These are phyloP conservation scores for Torrubiella hemipterigena DNA, from an alignment of 2,329 filamentous ascomycete species.

Conservation along the genomic window DNA sequence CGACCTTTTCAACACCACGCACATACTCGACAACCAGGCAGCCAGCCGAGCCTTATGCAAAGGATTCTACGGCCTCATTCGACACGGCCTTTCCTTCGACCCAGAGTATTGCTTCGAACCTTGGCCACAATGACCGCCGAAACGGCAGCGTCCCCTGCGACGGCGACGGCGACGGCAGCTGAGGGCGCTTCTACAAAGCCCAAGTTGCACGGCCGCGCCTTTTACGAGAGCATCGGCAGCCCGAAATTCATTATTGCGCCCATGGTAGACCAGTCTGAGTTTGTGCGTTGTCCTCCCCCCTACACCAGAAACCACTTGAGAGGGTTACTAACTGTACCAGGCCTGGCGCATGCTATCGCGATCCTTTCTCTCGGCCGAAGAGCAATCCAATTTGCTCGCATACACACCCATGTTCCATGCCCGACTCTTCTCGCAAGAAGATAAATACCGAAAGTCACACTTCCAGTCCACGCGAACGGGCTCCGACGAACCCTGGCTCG, in stretches of 20 bases:
- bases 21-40: too few species aligned
- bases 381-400: conserved; percentile 57
- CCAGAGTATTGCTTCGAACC: not conserved
- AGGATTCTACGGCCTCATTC: not conserved
- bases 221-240: conserved; percentile 89
- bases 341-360: conserved; percentile 95
- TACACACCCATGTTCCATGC: conserved; percentile 98
- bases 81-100: not conserved
- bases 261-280: conserved; percentile 98
- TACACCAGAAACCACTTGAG: too few species aligned
- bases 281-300: too few species aligned
- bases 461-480: conserved; percentile 55
- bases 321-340: too few species aligned
- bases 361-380: conserved; percentile 66
- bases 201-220: conserved; percentile 74
- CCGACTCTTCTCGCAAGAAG: conserved; percentile 67
- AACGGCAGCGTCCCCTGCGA: conserved; percentile 1
- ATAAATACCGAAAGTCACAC: conserved; percentile 64
- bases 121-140: conserved; percentile 19
- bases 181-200: conserved; percentile 14
- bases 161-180: conserved; percentile 5
- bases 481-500: conserved; percentile 46
- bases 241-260: conserved; percentile 86
- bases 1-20: not conserved
- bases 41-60: too few species aligned